These are phyloP conservation scores for Caloboletus firmus DNA, from an alignment of 1,284 basidiomycete species.

Conservation along the genomic window DNA sequence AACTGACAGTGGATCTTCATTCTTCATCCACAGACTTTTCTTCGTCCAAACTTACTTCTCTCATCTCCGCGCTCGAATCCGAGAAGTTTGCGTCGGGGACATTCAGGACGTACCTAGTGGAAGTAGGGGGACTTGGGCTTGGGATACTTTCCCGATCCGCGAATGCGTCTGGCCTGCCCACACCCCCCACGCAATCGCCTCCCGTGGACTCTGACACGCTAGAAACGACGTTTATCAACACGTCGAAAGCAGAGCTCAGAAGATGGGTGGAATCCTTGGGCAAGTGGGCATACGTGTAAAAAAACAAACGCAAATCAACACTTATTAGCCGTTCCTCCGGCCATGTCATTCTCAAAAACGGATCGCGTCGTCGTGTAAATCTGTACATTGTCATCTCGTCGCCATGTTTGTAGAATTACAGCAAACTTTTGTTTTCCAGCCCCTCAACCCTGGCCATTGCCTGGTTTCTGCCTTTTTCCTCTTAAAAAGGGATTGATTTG, in stretches of 20 bases:
- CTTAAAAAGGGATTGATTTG: no score
- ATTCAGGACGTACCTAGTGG: conserved; percentile 87
- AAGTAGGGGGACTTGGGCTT: conserved; percentile 90
- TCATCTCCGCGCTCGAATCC: conserved; percentile 56
- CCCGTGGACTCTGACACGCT: conserved; percentile 43
- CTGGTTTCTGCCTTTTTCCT: not conserved
- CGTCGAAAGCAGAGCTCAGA: conserved; percentile 46
- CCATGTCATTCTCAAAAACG: not conserved
- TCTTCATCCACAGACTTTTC: conserved; percentile 55
- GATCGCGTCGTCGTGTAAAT: not conserved
- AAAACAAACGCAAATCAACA: not conserved
- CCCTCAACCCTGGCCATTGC: no score
- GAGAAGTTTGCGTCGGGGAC: conserved; percentile 47
- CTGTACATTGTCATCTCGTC: conserved; percentile 5
- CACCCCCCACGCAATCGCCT: conserved; percentile 38
- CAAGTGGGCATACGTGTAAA: conserved; percentile 63
- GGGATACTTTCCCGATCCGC: conserved; percentile 58
- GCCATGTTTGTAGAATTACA: conserved; percentile 2
- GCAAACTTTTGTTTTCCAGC: not conserved
- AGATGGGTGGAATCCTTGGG: conserved; percentile 60
- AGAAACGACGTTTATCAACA: conserved; percentile 50
- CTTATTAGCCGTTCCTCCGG: conserved; percentile 2
- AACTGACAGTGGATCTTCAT: conserved; percentile 11
- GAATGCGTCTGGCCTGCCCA: conserved; percentile 9
- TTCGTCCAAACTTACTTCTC: conserved; percentile 52